Evolutionary conservation across 2,329 filamentous ascomycete species (phyloP), one percentile per base, ranked within the genome.

Genomic region (Cytospora chrysosperma): DNA sequence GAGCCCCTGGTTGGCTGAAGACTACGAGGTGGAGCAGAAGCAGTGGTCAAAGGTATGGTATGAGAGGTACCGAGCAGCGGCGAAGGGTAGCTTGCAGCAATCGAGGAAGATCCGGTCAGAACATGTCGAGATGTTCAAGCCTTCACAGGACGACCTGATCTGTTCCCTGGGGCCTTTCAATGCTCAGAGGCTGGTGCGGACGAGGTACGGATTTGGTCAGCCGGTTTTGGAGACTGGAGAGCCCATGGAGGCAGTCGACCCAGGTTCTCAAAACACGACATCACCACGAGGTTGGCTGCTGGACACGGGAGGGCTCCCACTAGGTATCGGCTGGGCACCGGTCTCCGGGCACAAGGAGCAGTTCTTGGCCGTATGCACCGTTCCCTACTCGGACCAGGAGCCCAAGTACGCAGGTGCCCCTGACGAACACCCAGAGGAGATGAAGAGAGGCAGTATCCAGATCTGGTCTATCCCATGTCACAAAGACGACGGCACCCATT

Each of bases 301-400:
- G 17, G 81, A 87, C 63, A 76, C 79, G 0, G 83, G 82, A 13
- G 84, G 84, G 56, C 76, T 85, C 17, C 78, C 84, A 5, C 72
- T 82, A 5, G 75, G 78, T 28, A 79, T 86, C 72, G 79, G 78
- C 54, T 87, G 85, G 85, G 81, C 79, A 1, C 79, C 81, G 2
- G 67, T 73, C 2, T 69, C 70, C 3, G 72, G 72, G 12, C 70
- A 74, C 21, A 69, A 72, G 8, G 71, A 76, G 4, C 83, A 85
- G 69, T 70, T 84, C 28, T 77, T 87, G 10, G 83, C 83, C 2
- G 69, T 86, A 32, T 79, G 82, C 1, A 75, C 83, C 4, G 74
- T 81, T 8, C 83, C 84, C 0, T 79, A 81, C 62, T 72, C 75
- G 0, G 83, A 86, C 60, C 82, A 85, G 49, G 77, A 78, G 24